phyloP scores from a whole-genome alignment of 2,329 filamentous ascomycete species.

The Scytalidium lignicola region DNA sequence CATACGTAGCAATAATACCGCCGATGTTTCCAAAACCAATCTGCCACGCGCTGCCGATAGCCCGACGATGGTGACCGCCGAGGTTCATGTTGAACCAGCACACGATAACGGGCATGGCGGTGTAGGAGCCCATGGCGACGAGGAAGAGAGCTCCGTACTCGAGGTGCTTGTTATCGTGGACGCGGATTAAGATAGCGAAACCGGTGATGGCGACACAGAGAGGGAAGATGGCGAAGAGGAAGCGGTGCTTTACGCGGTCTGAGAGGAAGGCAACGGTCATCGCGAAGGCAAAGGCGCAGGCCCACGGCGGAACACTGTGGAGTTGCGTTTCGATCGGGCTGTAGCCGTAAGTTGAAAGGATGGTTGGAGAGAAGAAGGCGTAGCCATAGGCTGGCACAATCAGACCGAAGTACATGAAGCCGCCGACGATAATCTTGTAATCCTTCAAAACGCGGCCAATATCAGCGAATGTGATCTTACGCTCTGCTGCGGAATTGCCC shows the following conservation, averaged over 20 bases:
- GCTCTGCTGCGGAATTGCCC: slow-evolving; percentile 59
- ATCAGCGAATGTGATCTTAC: slow-evolving; percentile 53
- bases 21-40: slow-evolving; percentile 76
- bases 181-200: slow-evolving; percentile 67
- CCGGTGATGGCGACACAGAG: slow-evolving; percentile 67
- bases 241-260: slow-evolving; percentile 68
- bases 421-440: slow-evolving; percentile 67
- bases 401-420: slow-evolving; percentile 77
- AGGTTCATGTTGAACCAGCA: slow-evolving; percentile 83
- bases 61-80: slow-evolving; percentile 64
- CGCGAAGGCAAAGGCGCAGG: slow-evolving; percentile 70
- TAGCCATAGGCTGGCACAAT: slow-evolving; percentile 75
- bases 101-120: slow-evolving; percentile 82
- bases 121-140: slow-evolving; percentile 73
- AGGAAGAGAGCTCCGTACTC: slow-evolving; percentile 81
- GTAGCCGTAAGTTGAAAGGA: slow-evolving; percentile 64
- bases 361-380: slow-evolving; percentile 71
- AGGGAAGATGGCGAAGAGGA: slow-evolving; percentile 64
- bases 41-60: slow-evolving; percentile 71
- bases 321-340: slow-evolving; percentile 45
- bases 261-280: slow-evolving; percentile 70
- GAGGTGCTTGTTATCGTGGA: slow-evolving; percentile 61
- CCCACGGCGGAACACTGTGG: slow-evolving; percentile 54
- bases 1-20: slow-evolving; percentile 71
- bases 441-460: slow-evolving; percentile 64